These are phyloP conservation scores for Aurifilum marmelostoma DNA, from an alignment of 2,329 filamentous ascomycete species.

Conservation along the genomic window DNA sequence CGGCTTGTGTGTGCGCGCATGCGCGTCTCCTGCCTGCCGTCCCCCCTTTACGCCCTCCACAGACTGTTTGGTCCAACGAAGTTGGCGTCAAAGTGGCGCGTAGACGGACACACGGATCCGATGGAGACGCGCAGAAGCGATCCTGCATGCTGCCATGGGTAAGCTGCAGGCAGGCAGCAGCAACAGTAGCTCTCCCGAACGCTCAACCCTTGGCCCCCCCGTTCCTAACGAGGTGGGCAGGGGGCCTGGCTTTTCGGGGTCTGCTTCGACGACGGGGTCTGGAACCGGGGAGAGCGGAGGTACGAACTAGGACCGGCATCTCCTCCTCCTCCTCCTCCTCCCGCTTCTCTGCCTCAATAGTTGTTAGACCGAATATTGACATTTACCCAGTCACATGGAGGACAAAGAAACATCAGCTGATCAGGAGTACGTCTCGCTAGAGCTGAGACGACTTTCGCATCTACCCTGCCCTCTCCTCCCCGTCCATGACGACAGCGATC, in stretches of 20 bases:
- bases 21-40: not conserved
- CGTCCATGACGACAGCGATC: not conserved
- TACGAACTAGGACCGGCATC: not conserved
- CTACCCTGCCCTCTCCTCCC: not conserved
- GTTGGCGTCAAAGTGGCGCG: not conserved
- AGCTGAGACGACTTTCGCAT: not conserved
- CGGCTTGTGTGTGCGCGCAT: not conserved
- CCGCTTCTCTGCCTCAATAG: not conserved
- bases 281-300: not conserved
- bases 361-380: not conserved
- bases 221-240: not conserved
- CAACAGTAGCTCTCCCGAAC: not conserved
- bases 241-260: not conserved
- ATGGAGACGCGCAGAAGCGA: not conserved
- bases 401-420: conserved; percentile 11
- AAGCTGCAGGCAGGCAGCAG: not conserved
- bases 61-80: not conserved
- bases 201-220: too few species aligned
- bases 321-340: not conserved
- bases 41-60: not conserved
- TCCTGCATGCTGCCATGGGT: not conserved
- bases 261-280: not conserved
- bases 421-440: not conserved
- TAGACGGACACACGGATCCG: not conserved
- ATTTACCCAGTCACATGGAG: not conserved